phyloP scores from a whole-genome alignment of 2,329 filamentous ascomycete species.

The Sclerotinia trifoliorum region DNA sequence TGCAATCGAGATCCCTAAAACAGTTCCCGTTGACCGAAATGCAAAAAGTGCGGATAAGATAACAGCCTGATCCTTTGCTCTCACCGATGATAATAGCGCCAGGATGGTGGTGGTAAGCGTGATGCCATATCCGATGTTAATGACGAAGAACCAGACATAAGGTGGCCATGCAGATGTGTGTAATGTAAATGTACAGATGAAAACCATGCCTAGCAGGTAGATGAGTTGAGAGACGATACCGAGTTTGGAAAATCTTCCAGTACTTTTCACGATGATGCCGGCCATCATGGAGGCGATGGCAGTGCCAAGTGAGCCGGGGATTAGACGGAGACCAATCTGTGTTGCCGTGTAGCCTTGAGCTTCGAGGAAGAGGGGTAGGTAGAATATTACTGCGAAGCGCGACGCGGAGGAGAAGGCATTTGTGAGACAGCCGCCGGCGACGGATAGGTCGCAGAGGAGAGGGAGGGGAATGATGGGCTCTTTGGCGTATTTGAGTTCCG shows the following conservation, averaged over 20 bases:
- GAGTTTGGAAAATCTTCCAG: conserved; percentile 68
- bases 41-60: conserved; percentile 75
- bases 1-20: conserved; percentile 54
- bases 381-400: conserved; percentile 60
- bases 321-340: conserved; percentile 59
- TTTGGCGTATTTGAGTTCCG: conserved; percentile 52
- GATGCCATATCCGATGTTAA: conserved; percentile 52
- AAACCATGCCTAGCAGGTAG: conserved; percentile 50
- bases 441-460: conserved; percentile 61
- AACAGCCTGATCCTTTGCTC: conserved; percentile 65
- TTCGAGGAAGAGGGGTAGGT: conserved; percentile 73
- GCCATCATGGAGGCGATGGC: conserved; percentile 60
- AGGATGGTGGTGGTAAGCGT: conserved; percentile 70
- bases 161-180: conserved; percentile 52
- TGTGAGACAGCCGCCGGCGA: conserved; percentile 65
- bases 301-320: conserved; percentile 62
- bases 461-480: conserved; percentile 57
- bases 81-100: conserved; percentile 66
- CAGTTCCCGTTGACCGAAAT: conserved; percentile 71
- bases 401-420: conserved; percentile 70
- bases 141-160: conserved; percentile 54
- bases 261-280: conserved; percentile 65
- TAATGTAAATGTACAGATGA: conserved; percentile 52
- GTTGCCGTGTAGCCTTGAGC: conserved; percentile 62
- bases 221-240: conserved; percentile 50